These are phyloP conservation scores for Botrytis pseudocinerea DNA, from an alignment of 2,329 filamentous ascomycete genomes.

Conservation along the genomic window DNA sequence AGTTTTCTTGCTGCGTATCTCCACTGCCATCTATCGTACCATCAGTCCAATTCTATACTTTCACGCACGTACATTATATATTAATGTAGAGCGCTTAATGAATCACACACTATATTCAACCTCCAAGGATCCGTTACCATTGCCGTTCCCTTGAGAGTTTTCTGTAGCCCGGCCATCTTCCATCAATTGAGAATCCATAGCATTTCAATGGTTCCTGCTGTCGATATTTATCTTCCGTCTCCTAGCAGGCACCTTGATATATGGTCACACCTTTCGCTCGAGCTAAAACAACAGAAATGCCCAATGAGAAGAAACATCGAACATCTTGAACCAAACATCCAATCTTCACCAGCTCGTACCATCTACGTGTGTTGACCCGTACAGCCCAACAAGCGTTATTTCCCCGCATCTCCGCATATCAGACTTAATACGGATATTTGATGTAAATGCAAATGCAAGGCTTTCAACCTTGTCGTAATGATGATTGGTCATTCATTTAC, in stretches of 20 bases:
- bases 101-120: not conserved
- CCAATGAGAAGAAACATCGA: not conserved
- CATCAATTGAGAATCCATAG: not conserved
- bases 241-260: not conserved
- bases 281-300: not conserved
- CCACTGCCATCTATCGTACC: not conserved
- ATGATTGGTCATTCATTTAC: not conserved
- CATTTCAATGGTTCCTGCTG: not conserved
- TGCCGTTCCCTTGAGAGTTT: not conserved
- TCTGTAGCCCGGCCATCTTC: not conserved
- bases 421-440: not conserved
- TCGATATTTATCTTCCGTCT: not conserved
- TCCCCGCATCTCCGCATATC: slow-evolving; percentile 1
- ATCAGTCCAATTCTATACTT: not conserved
- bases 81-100: not conserved
- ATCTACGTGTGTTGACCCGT: not conserved
- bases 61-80: not conserved
- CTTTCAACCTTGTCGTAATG: not conserved
- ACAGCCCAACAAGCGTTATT: not conserved
- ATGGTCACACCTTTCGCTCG: not conserved
- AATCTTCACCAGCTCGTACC: not conserved
- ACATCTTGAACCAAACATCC: not conserved
- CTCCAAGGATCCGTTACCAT: not conserved
- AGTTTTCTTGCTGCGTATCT: not conserved
- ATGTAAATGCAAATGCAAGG: not conserved